Conservation (phyloP, 1,284 basidiomycete species). For the Cryptococcus amylolentus region DNA sequence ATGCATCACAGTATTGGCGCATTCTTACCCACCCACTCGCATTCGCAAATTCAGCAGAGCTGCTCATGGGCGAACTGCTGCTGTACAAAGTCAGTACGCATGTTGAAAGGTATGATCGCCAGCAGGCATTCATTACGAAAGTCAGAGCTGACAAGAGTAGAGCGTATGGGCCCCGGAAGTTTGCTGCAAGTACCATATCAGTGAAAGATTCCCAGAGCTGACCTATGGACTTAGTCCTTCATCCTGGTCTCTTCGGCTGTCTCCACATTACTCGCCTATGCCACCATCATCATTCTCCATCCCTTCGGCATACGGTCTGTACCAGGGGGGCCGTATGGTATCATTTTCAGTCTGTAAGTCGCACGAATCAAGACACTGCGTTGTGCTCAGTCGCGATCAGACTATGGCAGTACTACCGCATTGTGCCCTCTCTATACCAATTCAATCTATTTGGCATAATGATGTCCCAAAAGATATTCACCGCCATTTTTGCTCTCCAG, state of each 20-base stretch:
- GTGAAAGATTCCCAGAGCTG: not conserved
- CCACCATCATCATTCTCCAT: slow-evolving; percentile 61
- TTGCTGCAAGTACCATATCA: slow-evolving; percentile 61
- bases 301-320: slow-evolving; percentile 66
- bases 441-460: slow-evolving; percentile 71
- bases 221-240: slow-evolving; percentile 61
- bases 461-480: slow-evolving; percentile 69
- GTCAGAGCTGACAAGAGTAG: slow-evolving; percentile 20
- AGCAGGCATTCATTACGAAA: not conserved
- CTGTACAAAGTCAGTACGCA: slow-evolving; percentile 69
- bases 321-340: slow-evolving; percentile 67
- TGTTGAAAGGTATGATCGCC: slow-evolving; percentile 60
- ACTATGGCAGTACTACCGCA: slow-evolving; percentile 72
- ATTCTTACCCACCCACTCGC: slow-evolving; percentile 69
- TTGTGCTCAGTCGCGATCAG: slow-evolving; percentile 44
- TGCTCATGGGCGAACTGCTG: slow-evolving; percentile 71
- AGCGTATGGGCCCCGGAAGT: slow-evolving; percentile 81
- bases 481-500: slow-evolving; percentile 65
- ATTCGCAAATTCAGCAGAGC: slow-evolving; percentile 78
- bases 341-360: slow-evolving; percentile 53
- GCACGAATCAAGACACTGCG: not conserved
- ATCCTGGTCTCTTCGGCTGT: slow-evolving; percentile 61
- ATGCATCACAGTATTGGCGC: slow-evolving; percentile 70
- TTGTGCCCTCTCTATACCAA: slow-evolving; percentile 70
- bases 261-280: slow-evolving; percentile 65